These are phyloP conservation scores for Solanum boliviense DNA, from an alignment of 257 asterid genomes.

Conservation along the genomic window DNA sequence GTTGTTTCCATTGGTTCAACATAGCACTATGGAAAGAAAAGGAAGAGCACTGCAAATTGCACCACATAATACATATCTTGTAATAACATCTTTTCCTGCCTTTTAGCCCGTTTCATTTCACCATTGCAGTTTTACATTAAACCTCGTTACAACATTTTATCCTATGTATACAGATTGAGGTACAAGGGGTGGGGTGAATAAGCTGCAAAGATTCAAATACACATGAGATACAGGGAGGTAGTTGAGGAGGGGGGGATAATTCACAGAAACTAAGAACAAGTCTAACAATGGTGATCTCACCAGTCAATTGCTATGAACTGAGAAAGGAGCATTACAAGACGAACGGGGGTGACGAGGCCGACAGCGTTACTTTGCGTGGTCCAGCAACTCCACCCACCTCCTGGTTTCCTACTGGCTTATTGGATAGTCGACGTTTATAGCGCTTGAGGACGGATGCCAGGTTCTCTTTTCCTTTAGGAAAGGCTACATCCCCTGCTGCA, in stretches of 20 bases:
- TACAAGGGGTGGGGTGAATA: slow-evolving; percentile 1
- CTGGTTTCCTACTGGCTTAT: slow-evolving; percentile 36
- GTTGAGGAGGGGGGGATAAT: neutral
- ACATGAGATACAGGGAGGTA: neutral
- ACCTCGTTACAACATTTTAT: slow-evolving; percentile 10
- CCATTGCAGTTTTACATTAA: slow-evolving; percentile 4
- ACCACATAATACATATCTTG: neutral
- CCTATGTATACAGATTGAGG: slow-evolving; percentile 26
- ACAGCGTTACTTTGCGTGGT: slow-evolving; percentile 16
- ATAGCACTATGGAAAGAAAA: neutral
- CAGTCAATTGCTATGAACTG: slow-evolving; percentile 12
- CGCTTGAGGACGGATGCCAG: slow-evolving; percentile 86
- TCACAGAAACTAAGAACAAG: slow-evolving; percentile 8
- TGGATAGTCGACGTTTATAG: slow-evolving; percentile 77
- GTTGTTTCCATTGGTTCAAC: neutral
- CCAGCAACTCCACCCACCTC: slow-evolving; percentile 20
- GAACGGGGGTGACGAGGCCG: slow-evolving; percentile 13
- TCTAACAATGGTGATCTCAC: neutral
- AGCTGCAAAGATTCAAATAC: slow-evolving; percentile 3
- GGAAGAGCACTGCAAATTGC: neutral
- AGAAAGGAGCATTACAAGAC: slow-evolving; percentile 23
- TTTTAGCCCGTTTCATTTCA: neutral
- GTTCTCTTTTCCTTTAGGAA: slow-evolving; percentile 85
- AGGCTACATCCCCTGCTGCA: slow-evolving; percentile 99
- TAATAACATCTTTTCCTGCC: slow-evolving; percentile 3